Conservation (phyloP, 2,329 filamentous ascomycete species). For the Botryotinia narcissicola region DNA sequence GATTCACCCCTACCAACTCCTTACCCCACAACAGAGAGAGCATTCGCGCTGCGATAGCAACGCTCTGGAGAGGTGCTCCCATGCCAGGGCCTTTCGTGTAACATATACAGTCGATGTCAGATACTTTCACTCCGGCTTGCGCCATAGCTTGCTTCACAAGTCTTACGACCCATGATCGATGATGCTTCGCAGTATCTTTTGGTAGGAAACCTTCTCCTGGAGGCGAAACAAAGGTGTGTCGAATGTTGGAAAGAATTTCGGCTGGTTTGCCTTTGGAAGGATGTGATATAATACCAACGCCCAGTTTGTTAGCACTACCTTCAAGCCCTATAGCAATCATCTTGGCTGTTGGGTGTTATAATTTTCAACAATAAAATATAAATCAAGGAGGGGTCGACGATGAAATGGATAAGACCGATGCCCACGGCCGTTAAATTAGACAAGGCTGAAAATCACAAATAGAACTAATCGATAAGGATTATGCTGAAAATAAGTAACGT, state of each 20-base stretch:
- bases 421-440: conserved; percentile 8
- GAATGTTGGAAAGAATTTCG: conserved; percentile 83
- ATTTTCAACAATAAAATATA: not conserved
- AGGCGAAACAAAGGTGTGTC: conserved; percentile 89
- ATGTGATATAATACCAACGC: conserved; percentile 88
- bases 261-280: conserved; percentile 50
- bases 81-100: conserved; percentile 96
- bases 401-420: conserved; percentile 2
- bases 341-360: conserved; percentile 1
- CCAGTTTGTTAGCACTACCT: conserved; percentile 97
- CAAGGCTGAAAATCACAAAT: conserved; percentile 11
- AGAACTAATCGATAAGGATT: conserved; percentile 22
- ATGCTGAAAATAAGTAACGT: not conserved
- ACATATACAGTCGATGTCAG: conserved; percentile 85
- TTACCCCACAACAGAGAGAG: conserved; percentile 81
- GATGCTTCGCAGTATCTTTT: conserved; percentile 92
- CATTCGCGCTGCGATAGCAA: conserved; percentile 81
- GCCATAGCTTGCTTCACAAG: conserved; percentile 78
- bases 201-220: conserved; percentile 93
- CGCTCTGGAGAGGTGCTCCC: conserved; percentile 86
- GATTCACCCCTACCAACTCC: conserved; percentile 91
- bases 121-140: conserved; percentile 59
- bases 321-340: conserved; percentile 76
- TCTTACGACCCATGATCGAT: conserved; percentile 78
- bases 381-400: conserved; percentile 5